Conservation (phyloP, 2,329 filamentous ascomycete species). For the Tricladium varicosporioides region DNA sequence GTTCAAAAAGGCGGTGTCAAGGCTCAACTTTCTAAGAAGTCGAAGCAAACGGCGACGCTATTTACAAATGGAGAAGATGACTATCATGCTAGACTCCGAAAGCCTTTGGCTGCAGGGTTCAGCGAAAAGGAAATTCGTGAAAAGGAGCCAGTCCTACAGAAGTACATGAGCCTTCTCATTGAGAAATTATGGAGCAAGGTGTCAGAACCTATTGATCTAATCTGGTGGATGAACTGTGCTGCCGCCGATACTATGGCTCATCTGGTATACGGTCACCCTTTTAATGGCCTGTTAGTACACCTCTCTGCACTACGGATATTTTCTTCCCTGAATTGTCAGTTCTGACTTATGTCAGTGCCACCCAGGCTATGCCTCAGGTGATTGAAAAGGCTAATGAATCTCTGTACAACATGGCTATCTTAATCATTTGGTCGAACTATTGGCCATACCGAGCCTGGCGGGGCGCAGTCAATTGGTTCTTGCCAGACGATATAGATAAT, state of each 20-base stretch:
- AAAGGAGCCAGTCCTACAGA: slow-evolving; percentile 15
- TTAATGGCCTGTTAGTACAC: slow-evolving; percentile 29
- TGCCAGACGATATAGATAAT: no score
- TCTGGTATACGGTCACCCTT: slow-evolving; percentile 42
- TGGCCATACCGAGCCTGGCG: background rate
- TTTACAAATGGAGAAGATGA: slow-evolving; percentile 12
- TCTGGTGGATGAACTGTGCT: slow-evolving; percentile 34
- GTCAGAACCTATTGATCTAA: slow-evolving; percentile 22
- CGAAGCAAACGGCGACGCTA: background rate
- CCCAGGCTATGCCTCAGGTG: background rate
- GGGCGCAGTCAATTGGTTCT: no score
- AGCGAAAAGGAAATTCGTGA: slow-evolving; percentile 32
- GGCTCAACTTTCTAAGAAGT: slow-evolving; percentile 1
- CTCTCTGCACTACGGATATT: background rate
- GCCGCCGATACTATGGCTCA: slow-evolving; percentile 41
- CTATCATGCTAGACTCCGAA: slow-evolving; percentile 28
- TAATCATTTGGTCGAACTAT: background rate
- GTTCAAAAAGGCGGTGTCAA: slow-evolving; percentile 1
- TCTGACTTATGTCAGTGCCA: background rate
- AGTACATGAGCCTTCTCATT: background rate
- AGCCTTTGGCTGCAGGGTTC: slow-evolving; percentile 30
- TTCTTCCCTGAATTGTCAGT: background rate
- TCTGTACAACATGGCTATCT: background rate
- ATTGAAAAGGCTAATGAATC: background rate
- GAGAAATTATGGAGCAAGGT: background rate